These are phyloP conservation scores for Silene vulgaris DNA, from an alignment of 179 eudicot genomes.

Conservation along the genomic window DNA sequence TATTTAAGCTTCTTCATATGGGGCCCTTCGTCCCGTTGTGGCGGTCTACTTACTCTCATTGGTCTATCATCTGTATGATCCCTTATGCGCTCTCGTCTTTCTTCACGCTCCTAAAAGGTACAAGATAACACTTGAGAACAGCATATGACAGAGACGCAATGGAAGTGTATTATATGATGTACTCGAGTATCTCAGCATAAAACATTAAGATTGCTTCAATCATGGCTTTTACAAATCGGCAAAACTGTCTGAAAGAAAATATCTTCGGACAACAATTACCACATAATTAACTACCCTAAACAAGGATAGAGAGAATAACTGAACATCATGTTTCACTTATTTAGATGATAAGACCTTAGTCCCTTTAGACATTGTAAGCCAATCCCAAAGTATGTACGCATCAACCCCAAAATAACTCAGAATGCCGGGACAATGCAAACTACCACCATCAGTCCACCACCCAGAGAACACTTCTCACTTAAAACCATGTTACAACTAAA, in stretches of 20 bases:
- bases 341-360: neutral
- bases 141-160: neutral
- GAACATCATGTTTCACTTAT: neutral
- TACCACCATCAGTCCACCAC: neutral
- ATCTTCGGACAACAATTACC: neutral
- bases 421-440: neutral
- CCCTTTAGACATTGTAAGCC: neutral
- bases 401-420: neutral
- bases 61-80: slow-evolving; percentile 71
- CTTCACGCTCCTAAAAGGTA: slow-evolving; percentile 77
- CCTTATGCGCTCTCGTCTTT: slow-evolving; percentile 63
- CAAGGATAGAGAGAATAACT: neutral
- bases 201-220: slow-evolving; percentile 7
- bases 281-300: neutral
- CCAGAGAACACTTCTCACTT: neutral
- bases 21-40: slow-evolving; percentile 39
- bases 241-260: neutral
- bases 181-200: neutral
- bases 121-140: slow-evolving; percentile 10
- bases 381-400: neutral
- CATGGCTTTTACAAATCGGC: neutral
- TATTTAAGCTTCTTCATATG: slow-evolving; percentile 46
- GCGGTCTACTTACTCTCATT: slow-evolving; percentile 35
- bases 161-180: neutral
- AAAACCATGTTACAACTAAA: neutral